phyloP scores from a whole-genome alignment of 495 filamentous ascomycete genomes.

The Xylaria grammica region DNA sequence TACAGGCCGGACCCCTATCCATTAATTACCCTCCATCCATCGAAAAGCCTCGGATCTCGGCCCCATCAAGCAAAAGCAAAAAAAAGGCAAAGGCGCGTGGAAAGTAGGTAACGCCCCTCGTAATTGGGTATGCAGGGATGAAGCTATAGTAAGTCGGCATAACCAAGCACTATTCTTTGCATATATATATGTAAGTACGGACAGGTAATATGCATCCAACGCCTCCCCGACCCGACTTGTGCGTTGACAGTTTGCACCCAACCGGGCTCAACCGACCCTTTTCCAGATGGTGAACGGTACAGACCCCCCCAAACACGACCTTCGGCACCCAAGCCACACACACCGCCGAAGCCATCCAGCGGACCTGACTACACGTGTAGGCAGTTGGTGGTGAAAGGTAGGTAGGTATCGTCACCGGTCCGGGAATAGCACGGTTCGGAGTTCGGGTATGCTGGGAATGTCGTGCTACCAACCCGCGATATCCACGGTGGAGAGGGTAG shows the following conservation, averaged over 20 bases:
- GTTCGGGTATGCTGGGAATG: conserved; percentile 3
- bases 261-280: neutral
- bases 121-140: neutral
- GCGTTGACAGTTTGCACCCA: neutral
- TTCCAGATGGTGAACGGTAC: neutral
- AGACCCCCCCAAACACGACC: neutral
- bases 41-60: neutral
- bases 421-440: neutral
- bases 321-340: neutral
- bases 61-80: neutral
- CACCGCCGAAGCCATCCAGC: neutral
- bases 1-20: too few species aligned
- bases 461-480: conserved; percentile 13
- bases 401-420: neutral
- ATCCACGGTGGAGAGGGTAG: neutral
- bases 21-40: too few species aligned
- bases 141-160: neutral
- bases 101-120: neutral
- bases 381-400: neutral
- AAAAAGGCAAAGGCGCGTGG: too few species aligned
- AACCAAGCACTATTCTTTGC: neutral
- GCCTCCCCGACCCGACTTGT: neutral
- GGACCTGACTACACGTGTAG: neutral
- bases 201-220: neutral
- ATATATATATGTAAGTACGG: neutral